Conservation (phyloP, 1,284 basidiomycete species). For the Cutaneotrichosporon sp. region DNA sequence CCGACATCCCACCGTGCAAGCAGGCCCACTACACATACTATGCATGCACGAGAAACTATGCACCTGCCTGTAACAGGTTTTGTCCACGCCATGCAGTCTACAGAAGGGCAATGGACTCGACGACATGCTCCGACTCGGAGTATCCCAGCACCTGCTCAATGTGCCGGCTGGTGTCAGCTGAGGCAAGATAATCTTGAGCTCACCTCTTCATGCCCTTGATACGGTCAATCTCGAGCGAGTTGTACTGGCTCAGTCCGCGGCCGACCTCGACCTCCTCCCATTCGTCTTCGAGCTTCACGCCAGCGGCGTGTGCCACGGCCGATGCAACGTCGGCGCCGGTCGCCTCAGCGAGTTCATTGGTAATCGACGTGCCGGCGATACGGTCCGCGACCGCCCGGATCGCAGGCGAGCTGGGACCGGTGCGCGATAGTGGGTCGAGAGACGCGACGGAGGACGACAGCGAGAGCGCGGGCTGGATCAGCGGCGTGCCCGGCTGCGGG, state of each 20-base stretch:
- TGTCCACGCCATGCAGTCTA: slow-evolving; percentile 2
- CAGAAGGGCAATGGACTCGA: slow-evolving; percentile 66
- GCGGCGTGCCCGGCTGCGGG: slow-evolving; percentile 40
- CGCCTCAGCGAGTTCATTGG: slow-evolving; percentile 1
- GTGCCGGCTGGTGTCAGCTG: slow-evolving; percentile 59
- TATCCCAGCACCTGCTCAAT: slow-evolving; percentile 80
- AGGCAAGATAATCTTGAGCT: slow-evolving; percentile 36
- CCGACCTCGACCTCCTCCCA: slow-evolving; percentile 86
- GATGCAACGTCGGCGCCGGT: neutral
- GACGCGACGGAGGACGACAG: slow-evolving; percentile 46
- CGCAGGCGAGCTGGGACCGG: slow-evolving; percentile 31
- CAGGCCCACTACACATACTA: too few relatives aligned
- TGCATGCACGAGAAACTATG: too few relatives aligned
- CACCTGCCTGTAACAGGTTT: too few relatives aligned
- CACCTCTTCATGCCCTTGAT: slow-evolving; percentile 89
- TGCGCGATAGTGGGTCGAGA: slow-evolving; percentile 42
- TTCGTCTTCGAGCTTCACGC: slow-evolving; percentile 47
- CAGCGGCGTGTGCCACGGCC: neutral
- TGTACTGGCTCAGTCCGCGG: slow-evolving; percentile 90
- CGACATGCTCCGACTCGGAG: slow-evolving; percentile 92
- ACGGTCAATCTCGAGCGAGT: slow-evolving; percentile 80
- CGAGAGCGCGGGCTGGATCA: slow-evolving; percentile 39
- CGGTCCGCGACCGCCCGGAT: slow-evolving; percentile 28
- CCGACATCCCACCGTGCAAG: too few relatives aligned
- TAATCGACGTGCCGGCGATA: slow-evolving; percentile 7